phyloP scores from a whole-genome alignment of 2,329 filamentous ascomycete genomes.

The Stagonosporopsis rhizophila region DNA sequence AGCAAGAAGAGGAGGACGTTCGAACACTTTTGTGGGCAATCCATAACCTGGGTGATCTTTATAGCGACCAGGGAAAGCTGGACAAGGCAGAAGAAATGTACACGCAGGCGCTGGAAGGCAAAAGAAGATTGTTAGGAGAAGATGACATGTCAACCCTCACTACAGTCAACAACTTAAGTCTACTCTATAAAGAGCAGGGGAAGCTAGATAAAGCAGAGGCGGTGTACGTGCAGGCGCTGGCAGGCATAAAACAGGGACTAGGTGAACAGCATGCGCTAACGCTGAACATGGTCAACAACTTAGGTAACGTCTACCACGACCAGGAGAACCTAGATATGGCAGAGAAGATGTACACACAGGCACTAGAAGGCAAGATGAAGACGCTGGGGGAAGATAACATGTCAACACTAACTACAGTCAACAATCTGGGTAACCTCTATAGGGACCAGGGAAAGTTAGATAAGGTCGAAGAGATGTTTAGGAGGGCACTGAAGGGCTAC shows the following conservation, averaged over 20 bases:
- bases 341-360: no score
- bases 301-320: not conserved
- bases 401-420: no score
- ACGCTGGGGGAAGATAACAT: no score
- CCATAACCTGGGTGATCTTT: slow-evolving; percentile 22
- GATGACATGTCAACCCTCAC: slow-evolving; percentile 14
- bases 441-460: not conserved
- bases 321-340: no score
- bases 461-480: not conserved
- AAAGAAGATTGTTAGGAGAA: slow-evolving; percentile 4
- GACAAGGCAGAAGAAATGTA: slow-evolving; percentile 25
- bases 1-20: not conserved
- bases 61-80: slow-evolving; percentile 4
- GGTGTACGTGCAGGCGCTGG: not conserved
- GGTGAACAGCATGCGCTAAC: not conserved
- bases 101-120: not conserved
- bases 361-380: no score
- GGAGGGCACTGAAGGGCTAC: not conserved
- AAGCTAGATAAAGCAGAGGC: not conserved
- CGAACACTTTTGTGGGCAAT: not conserved
- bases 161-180: not conserved
- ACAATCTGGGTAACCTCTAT: not conserved
- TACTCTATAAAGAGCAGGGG: not conserved
- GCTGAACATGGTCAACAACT: not conserved
- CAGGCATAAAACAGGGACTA: not conserved